Evolutionary conservation across 2,329 filamentous ascomycete genomes (phyloP).

Genomic region (Fusarium falciforme): DNA sequence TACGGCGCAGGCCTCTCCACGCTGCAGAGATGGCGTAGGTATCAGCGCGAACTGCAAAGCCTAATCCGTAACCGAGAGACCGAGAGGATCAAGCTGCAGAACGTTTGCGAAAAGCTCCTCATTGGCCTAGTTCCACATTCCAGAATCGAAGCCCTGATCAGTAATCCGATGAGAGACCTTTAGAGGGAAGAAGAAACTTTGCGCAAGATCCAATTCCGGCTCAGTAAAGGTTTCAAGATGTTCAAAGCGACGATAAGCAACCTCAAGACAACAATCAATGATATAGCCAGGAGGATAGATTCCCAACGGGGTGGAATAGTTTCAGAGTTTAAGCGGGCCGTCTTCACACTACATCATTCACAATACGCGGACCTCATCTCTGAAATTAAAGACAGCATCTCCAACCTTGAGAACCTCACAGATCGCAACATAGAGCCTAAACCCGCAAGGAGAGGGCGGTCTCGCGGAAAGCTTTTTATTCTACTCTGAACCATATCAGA

Average conservation of each 20-base stretch:
- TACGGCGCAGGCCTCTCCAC: not conserved
- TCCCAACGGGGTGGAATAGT: not conserved
- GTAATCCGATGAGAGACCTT: not conserved
- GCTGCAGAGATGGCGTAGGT: not conserved
- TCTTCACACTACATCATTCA: not conserved
- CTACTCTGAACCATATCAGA: not conserved
- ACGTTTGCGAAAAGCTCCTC: constrained; percentile 21
- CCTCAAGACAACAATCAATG: not conserved
- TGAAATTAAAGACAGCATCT: not conserved
- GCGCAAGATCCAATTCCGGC: not conserved
- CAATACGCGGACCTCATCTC: not conserved
- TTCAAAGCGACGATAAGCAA: constrained; percentile 1
- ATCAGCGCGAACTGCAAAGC: not conserved
- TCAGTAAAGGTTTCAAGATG: constrained; percentile 3
- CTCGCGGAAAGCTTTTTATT: not conserved
- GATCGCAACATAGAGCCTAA: not conserved
- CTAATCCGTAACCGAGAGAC: constrained; percentile 16
- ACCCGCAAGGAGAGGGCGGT: not conserved
- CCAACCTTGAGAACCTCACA: not conserved
- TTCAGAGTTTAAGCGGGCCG: not conserved
- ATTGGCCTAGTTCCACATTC: not conserved
- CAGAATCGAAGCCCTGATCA: constrained; percentile 1
- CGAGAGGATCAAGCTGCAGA: constrained; percentile 7
- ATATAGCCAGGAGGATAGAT: not conserved
- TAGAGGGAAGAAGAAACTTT: not conserved